Base-by-base conservation (phyloP, 768 basidiomycete genomes). In the Mycena haematopus region DNA sequence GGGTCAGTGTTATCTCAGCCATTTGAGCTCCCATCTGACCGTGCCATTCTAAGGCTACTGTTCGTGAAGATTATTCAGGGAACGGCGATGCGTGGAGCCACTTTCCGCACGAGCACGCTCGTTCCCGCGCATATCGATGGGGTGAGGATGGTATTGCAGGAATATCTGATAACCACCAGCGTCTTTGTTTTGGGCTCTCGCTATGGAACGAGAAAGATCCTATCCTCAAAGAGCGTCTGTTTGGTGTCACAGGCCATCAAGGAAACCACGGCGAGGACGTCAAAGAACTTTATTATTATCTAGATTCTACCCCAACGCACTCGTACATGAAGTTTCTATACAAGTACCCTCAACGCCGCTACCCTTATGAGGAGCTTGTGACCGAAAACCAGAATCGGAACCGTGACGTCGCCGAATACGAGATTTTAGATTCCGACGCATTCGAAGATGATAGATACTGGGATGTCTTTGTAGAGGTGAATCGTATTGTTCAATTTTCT, bases 251-350 rank as follows among this genome's bases (percentile, higher is more conserved):
- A 44, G 95, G 95, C 8, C 93, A 95, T 71, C 91, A 99, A 79
- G 96, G 97, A 49, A 99, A 99, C 74, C 97, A 99, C 75, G 97
- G 97, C 65, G 97, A 99, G 77, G 97, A 99, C 72, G 95, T 96
- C 79, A 99, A 99, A 77, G 97, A 99, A 73, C 80, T 99, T 29
- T 99, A 99, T 76, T 99, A 96, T 74, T 99, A 99, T 76, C 86
- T 99, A 63, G 97, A 99, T 75, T 96, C 94, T 38, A 98, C 97
- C 1, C 97, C 97, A 38, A 98, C 97, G 2, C 97, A 99, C 71
- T 97, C 96, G 7, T 99, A 99, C 84, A 99, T 99, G 97, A 99
- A 99, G 76, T 98, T 93, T 77, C 79, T 98, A 59, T 99, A 99
- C 86, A 99, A 99, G 75, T 99, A 99, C 69, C 96, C 97, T 14